Percentiles rank a stretch among this genome's conserved stretches.
Evolutionary conservation across 306 rosid species (phyloP).

Genomic region (Fragaria iinumae): DNA sequence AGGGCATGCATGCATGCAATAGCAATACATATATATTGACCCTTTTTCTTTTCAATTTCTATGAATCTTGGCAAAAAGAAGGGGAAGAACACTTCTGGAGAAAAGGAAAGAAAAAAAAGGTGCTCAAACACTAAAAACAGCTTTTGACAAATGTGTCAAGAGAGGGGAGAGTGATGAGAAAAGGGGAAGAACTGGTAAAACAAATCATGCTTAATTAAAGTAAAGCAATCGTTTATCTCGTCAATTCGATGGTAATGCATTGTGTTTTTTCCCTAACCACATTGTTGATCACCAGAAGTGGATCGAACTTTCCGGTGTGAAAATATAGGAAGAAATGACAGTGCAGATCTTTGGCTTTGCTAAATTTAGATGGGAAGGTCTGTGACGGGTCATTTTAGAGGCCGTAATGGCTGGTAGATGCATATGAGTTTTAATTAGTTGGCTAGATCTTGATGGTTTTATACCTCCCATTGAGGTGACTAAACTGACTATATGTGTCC

Average conservation of each 20-base stretch:
- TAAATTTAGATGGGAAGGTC: conserved; percentile 26
- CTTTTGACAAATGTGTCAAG: conserved; percentile 38
- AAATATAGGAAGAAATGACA: background rate
- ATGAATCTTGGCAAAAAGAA: background rate
- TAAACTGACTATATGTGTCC: background rate
- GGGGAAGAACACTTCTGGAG: conserved; percentile 12
- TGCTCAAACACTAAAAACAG: conserved; percentile 22
- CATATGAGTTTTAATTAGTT: conserved; percentile 7
- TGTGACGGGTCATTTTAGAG: conserved; percentile 19
- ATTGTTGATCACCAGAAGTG: conserved; percentile 43
- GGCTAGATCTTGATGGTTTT: background rate
- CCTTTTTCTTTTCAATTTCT: background rate
- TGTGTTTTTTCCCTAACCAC: conserved; percentile 27
- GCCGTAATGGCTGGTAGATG: conserved; percentile 10
- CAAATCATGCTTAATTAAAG: conserved; percentile 49
- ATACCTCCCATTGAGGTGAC: background rate
- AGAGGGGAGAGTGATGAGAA: conserved; percentile 31
- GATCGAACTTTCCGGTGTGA: conserved; percentile 54
- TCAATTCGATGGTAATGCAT: conserved; percentile 41
- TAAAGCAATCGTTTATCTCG: conserved; percentile 38
- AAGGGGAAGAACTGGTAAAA: conserved; percentile 25
- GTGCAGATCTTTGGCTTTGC: background rate
- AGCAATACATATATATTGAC: background rate
- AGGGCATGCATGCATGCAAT: background rate
- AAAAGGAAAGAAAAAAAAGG: conserved; percentile 14